phyloP scores from a whole-genome alignment of 768 basidiomycete species.

The Serendipita vermifera region DNA sequence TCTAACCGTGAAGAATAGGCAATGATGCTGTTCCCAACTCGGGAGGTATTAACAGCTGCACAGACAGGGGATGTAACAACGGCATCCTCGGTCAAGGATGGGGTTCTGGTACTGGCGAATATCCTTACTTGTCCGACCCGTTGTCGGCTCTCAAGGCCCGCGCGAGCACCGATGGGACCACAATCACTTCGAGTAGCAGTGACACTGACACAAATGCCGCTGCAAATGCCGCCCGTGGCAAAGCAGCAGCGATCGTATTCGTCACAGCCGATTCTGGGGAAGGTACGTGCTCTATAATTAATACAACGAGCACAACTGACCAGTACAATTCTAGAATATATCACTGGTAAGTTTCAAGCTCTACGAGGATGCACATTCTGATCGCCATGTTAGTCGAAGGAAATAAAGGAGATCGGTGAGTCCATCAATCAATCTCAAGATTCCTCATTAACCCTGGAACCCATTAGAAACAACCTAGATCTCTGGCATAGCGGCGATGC shows the following conservation, averaged over 20 bases:
- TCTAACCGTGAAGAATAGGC: slow-evolving; percentile 13
- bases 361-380: too few species aligned
- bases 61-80: slow-evolving; percentile 42
- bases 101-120: slow-evolving; percentile 34
- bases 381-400: slow-evolving; percentile 35
- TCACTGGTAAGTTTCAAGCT: slow-evolving; percentile 7
- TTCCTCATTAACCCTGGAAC: too few species aligned
- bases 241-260: slow-evolving; percentile 35
- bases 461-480: slow-evolving; percentile 30
- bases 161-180: slow-evolving; percentile 29
- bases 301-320: neutral
- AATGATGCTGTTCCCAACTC: slow-evolving; percentile 42
- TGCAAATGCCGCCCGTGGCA: slow-evolving; percentile 30
- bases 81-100: slow-evolving; percentile 53
- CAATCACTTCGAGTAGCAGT: slow-evolving; percentile 34
- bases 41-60: slow-evolving; percentile 43
- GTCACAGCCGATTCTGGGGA: slow-evolving; percentile 26
- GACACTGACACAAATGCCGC: slow-evolving; percentile 39
- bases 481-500: slow-evolving; percentile 41
- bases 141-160: slow-evolving; percentile 32
- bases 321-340: neutral
- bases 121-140: slow-evolving; percentile 37
- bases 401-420: slow-evolving; percentile 36
- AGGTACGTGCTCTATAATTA: neutral
- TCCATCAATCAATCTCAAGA: neutral